These are phyloP conservation scores for Penicillium atrosanguineum DNA, from an alignment of 495 filamentous ascomycete genomes.

Conservation along the genomic window DNA sequence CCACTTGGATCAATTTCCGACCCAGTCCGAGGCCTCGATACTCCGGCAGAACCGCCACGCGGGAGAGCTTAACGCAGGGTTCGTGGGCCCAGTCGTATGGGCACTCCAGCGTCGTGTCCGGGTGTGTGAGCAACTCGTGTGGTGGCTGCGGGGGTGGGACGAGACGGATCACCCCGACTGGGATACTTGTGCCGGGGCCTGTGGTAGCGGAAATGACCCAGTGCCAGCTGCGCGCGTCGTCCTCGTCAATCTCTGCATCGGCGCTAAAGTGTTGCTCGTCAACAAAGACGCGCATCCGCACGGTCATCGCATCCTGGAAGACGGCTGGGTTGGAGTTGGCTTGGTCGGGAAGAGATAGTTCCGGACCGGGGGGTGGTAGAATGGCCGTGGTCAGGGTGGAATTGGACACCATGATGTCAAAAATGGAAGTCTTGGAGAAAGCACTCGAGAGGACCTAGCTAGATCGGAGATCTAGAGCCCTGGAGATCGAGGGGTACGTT, in stretches of 20 bases:
- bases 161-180: conserved; percentile 70
- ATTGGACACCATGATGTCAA: conserved; percentile 2
- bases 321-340: conserved; percentile 46
- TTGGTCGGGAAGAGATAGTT: conserved; percentile 20
- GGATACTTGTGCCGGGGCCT: not conserved
- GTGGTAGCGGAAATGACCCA: conserved; percentile 65
- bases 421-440: not conserved
- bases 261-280: conserved; percentile 67
- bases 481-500: not conserved
- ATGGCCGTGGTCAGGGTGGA: conserved; percentile 9
- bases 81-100: conserved; percentile 47
- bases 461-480: no score
- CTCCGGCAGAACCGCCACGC: conserved; percentile 63
- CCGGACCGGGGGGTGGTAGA: conserved; percentile 24
- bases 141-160: conserved; percentile 72
- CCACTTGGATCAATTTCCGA: conserved; percentile 58
- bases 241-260: conserved; percentile 71
- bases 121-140: conserved; percentile 44
- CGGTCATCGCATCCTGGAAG: conserved; percentile 75
- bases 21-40: conserved; percentile 65
- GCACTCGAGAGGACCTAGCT: no score
- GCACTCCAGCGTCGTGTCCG: not conserved
- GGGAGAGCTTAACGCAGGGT: conserved; percentile 73
- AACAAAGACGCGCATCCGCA: conserved; percentile 77
- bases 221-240: conserved; percentile 76